phyloP scores from a whole-genome alignment of 495 filamentous ascomycete genomes.

The Penicillium crystallinum region DNA sequence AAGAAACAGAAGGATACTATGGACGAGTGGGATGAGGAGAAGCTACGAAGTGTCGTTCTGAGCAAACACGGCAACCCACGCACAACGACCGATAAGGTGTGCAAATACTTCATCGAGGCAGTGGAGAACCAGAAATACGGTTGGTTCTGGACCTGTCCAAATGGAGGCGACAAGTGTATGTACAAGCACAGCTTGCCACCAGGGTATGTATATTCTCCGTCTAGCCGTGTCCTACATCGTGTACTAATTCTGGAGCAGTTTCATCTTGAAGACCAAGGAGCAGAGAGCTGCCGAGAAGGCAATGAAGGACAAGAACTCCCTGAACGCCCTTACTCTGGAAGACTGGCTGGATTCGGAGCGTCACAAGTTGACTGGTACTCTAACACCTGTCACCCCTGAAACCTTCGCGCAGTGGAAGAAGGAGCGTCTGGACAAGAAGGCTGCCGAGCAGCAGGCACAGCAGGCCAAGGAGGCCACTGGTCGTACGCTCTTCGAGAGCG shows the following conservation, averaged over 20 bases:
- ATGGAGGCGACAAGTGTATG: constrained; percentile 96
- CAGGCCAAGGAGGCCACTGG: constrained; percentile 93
- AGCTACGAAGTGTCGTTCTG: constrained; percentile 80
- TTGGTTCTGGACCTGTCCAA: constrained; percentile 98
- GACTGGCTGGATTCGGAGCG: constrained; percentile 95
- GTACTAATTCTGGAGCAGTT: constrained; percentile 49
- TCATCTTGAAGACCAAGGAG: constrained; percentile 96
- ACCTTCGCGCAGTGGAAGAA: constrained; percentile 95
- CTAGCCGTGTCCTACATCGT: neutral
- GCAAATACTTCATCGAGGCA: constrained; percentile 97
- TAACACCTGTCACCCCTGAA: constrained; percentile 91
- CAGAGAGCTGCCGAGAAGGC: constrained; percentile 95
- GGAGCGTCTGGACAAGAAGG: constrained; percentile 89
- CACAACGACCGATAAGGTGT: constrained; percentile 96
- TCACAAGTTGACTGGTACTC: constrained; percentile 81
- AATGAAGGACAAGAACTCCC: constrained; percentile 90
- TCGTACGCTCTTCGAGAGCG: constrained; percentile 89
- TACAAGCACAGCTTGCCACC: constrained; percentile 93
- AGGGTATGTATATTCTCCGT: constrained; percentile 54
- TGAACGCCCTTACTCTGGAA: constrained; percentile 91
- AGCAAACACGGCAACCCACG: constrained; percentile 97
- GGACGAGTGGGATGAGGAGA: constrained; percentile 96
- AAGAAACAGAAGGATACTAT: constrained; percentile 89
- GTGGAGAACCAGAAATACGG: constrained; percentile 98
- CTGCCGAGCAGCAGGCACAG: constrained; percentile 80